Percentiles rank a stretch among this genome's conserved stretches.
Evolutionary conservation across 176 grass and related monocot species (phyloP).

Genomic region (Hyparrhenia diplandra): DNA sequence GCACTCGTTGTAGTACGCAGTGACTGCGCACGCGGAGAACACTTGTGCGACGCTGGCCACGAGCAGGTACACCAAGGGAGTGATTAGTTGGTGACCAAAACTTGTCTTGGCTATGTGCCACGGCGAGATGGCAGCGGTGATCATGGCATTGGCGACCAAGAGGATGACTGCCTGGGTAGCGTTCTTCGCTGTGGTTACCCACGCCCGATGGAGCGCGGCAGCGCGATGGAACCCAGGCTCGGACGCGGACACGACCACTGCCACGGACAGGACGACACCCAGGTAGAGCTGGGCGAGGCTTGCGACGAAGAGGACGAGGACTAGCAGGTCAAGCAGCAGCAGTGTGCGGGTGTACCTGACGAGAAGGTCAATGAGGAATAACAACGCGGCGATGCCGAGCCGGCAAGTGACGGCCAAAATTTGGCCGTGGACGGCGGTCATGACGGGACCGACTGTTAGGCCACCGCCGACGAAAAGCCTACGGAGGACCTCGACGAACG

Average conservation of each 20-base stretch:
- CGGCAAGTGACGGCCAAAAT: neutral
- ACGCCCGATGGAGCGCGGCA: neutral
- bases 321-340: neutral
- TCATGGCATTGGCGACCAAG: neutral
- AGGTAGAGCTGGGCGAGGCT: neutral
- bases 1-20: slow-evolving; percentile 1
- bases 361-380: neutral
- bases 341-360: neutral
- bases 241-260: neutral
- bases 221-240: neutral
- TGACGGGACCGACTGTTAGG: neutral
- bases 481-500: neutral
- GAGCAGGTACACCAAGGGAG: neutral
- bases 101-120: neutral
- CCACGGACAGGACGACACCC: neutral
- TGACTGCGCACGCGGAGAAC: neutral
- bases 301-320: neutral
- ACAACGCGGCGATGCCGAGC: neutral
- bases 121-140: neutral
- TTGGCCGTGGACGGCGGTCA: neutral
- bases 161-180: neutral
- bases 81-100: too few relatives aligned
- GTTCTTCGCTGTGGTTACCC: neutral
- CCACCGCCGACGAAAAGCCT: too few relatives aligned
- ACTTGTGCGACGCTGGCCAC: neutral